phyloP scores from a whole-genome alignment of 768 basidiomycete species.

The Phylloporus rhodoxanthus region DNA sequence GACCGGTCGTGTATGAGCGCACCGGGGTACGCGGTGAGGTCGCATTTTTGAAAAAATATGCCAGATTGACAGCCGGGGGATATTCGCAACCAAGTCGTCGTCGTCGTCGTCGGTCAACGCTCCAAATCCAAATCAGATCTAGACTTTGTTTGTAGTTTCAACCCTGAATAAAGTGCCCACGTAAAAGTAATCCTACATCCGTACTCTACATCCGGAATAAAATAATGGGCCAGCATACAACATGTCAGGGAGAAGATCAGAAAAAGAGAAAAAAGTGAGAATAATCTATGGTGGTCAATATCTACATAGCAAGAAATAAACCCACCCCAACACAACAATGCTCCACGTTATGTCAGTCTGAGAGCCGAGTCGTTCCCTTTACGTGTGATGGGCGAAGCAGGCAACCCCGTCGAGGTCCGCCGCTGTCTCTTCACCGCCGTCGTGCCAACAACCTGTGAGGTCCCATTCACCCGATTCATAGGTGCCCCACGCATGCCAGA shows the following conservation, averaged over 20 bases:
- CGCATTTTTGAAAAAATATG: slow-evolving; percentile 56
- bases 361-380: slow-evolving; percentile 21
- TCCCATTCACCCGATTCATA: slow-evolving; percentile 23
- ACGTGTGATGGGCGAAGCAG: slow-evolving; percentile 33
- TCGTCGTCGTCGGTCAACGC: no score
- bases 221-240: slow-evolving; percentile 28
- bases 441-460: slow-evolving; percentile 15
- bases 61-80: slow-evolving; percentile 45
- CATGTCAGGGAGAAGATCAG: slow-evolving; percentile 14
- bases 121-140: no score
- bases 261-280: slow-evolving; percentile 12
- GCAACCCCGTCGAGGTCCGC: slow-evolving; percentile 62
- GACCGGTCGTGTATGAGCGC: slow-evolving; percentile 43
- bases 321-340: slow-evolving; percentile 14
- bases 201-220: slow-evolving; percentile 31
- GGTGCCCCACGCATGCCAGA: slow-evolving; percentile 38
- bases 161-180: slow-evolving; percentile 24
- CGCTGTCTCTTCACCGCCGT: slow-evolving; percentile 71
- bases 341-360: slow-evolving; percentile 4
- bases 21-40: slow-evolving; percentile 41
- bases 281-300: slow-evolving; percentile 32
- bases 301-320: slow-evolving; percentile 32
- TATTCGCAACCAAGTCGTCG: background rate
- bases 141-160: background rate
- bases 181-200: slow-evolving; percentile 17